Conservation (phyloP, 1,284 basidiomycete species). For the Fomitiporia mediterranea region DNA sequence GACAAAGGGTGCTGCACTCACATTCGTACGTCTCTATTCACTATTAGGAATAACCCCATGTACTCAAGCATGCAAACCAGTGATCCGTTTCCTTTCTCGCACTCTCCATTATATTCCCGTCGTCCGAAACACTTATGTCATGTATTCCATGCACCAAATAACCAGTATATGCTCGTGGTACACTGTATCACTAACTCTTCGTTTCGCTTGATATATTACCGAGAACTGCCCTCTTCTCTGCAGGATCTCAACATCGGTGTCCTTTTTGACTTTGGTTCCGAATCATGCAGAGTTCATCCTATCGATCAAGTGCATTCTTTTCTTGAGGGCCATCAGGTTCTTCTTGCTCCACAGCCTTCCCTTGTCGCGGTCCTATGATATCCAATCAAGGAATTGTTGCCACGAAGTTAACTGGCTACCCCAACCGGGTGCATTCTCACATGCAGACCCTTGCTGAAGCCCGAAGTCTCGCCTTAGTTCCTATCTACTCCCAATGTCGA, state of each 20-base stretch:
- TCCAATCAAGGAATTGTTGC: neutral
- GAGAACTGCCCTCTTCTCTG: too few species aligned
- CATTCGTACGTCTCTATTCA: conserved; percentile 63
- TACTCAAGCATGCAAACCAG: neutral
- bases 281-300: too few species aligned
- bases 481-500: too few species aligned
- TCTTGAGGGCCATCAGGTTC: neutral
- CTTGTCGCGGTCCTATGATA: neutral
- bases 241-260: too few species aligned
- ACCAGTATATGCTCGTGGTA: conserved; percentile 6
- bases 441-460: too few species aligned
- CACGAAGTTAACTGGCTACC: neutral
- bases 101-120: neutral
- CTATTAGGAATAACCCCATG: conserved; percentile 7
- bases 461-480: too few species aligned
- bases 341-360: neutral
- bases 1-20: conserved; percentile 94
- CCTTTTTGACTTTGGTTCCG: neutral
- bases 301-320: too few species aligned
- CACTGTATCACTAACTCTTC: conserved; percentile 2
- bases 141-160: conserved; percentile 13
- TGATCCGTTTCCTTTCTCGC: conserved; percentile 11
- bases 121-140: neutral
- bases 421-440: too few species aligned
- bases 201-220: neutral